Evolutionary conservation across 164 flowering plant genomes (phyloP).

Genomic region (Hamamelis virginiana): DNA sequence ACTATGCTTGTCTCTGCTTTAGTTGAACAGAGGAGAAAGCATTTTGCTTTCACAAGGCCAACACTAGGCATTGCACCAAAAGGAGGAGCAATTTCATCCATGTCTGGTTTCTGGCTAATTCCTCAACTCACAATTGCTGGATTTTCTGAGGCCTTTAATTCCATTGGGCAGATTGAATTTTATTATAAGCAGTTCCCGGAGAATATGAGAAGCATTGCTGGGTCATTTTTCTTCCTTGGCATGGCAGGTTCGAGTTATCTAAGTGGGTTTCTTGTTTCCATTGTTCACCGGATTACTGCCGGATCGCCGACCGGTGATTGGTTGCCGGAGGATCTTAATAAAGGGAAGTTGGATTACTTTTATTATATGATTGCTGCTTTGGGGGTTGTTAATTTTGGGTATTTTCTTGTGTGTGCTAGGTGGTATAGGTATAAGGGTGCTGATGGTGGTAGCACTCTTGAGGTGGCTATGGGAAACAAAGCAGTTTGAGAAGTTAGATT

Average conservation of each 20-base stretch:
- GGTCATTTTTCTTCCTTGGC: constrained; percentile 16
- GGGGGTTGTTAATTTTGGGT: constrained; percentile 34
- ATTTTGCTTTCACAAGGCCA: constrained; percentile 3
- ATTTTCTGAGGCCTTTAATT: constrained; percentile 29
- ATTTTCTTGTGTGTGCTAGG: constrained; percentile 37
- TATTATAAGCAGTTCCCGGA: constrained; percentile 36
- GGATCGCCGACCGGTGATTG: constrained; percentile 20
- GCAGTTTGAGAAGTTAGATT: background rate
- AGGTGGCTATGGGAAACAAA: constrained; percentile 4
- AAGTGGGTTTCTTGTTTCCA: constrained; percentile 14
- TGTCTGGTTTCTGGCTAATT: constrained; percentile 27
- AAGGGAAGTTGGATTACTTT: constrained; percentile 49
- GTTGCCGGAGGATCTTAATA: constrained; percentile 55
- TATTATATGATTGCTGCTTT: constrained; percentile 39
- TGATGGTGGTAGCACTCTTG: background rate
- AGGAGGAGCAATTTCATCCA: constrained; percentile 9
- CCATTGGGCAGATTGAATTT: constrained; percentile 34
- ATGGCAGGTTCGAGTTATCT: constrained; percentile 23
- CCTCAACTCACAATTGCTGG: constrained; percentile 31
- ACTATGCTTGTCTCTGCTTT: constrained; percentile 39
- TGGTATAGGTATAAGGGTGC: constrained; percentile 50
- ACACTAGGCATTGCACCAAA: background rate
- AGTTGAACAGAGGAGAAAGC: constrained; percentile 31
- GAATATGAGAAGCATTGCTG: constrained; percentile 25
- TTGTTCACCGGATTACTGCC: constrained; percentile 19